Conservation (phyloP, 176 grass and related monocot species). For the Paspalum vaginatum region DNA sequence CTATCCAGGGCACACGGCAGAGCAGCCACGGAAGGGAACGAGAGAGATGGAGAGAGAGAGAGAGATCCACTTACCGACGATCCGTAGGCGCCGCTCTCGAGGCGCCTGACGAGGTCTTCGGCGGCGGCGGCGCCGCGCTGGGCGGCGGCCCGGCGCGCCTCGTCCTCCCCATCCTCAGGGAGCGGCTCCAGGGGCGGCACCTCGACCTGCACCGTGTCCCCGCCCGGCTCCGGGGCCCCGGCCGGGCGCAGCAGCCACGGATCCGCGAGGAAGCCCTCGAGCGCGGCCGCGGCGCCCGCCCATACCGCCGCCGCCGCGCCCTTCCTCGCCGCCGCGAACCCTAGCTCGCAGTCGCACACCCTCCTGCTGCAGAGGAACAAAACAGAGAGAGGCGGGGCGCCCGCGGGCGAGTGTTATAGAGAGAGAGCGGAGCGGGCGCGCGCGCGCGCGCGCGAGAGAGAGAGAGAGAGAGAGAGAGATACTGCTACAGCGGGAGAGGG, state of each 20-base stretch:
- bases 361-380: conserved; percentile 51
- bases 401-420: no score
- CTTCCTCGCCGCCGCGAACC: conserved; percentile 43
- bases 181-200: conserved; percentile 53
- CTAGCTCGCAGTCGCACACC: conserved; percentile 86
- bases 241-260: conserved; percentile 60
- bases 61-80: conserved; percentile 60
- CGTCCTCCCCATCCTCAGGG: conserved; percentile 52
- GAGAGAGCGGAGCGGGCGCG: not conserved
- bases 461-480: not conserved
- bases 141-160: conserved; percentile 48
- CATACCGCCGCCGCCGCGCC: not conserved
- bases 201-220: conserved; percentile 64
- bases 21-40: not conserved
- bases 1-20: not conserved
- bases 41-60: not conserved
- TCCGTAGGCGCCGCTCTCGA: conserved; percentile 50
- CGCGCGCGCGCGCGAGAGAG: no score
- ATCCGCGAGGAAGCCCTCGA: conserved; percentile 72
- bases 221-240: not conserved
- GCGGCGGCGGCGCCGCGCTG: conserved; percentile 69
- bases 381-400: not conserved
- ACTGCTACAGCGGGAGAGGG: not conserved
- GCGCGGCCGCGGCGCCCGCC: conserved; percentile 40
- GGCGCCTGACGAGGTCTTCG: conserved; percentile 60